Conservation (phyloP, 2,329 filamentous ascomycete species). For the Sporothrix dimorphospora region DNA sequence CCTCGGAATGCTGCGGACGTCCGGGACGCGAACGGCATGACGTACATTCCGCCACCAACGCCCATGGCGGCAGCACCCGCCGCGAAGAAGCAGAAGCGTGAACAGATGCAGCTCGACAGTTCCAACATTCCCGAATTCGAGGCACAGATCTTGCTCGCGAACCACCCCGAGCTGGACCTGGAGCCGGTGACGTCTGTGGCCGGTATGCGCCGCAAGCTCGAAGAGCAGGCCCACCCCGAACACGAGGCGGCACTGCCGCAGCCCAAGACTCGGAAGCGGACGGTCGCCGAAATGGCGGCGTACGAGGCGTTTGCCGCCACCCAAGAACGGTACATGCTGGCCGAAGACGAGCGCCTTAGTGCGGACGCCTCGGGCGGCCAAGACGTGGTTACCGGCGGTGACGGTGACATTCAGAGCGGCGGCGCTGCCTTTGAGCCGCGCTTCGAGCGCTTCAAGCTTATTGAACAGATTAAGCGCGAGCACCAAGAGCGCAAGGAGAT, state of each 20-base stretch:
- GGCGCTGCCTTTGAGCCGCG: conserved; percentile 77
- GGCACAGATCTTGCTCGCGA: conserved; percentile 72
- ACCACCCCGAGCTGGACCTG: conserved; percentile 74
- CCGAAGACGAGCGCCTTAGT: conserved; percentile 80
- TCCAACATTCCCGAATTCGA: conserved; percentile 75
- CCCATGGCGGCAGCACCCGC: conserved; percentile 62
- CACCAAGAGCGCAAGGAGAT: conserved; percentile 76
- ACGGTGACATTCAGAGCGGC: conserved; percentile 72
- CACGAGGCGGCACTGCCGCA: conserved; percentile 76
- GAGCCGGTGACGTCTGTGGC: conserved; percentile 72
- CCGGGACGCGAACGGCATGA: conserved; percentile 32
- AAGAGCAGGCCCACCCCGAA: conserved; percentile 73
- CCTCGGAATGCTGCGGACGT: conserved; percentile 50
- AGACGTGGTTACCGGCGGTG: conserved; percentile 61
- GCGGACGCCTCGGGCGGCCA: conserved; percentile 61
- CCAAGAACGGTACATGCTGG: conserved; percentile 89
- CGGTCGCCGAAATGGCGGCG: conserved; percentile 89
- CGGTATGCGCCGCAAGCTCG: conserved; percentile 72
- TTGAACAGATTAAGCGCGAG: conserved; percentile 80
- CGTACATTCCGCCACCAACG: conserved; percentile 65
- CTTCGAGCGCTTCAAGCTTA: conserved; percentile 89
- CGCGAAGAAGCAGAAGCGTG: conserved; percentile 68
- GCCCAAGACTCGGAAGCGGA: conserved; percentile 89
- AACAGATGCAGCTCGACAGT: conserved; percentile 75
- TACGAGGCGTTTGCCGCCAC: conserved; percentile 91